Conservation (phyloP, 1,139 yeast species). For the Williopsis jadinii region DNA sequence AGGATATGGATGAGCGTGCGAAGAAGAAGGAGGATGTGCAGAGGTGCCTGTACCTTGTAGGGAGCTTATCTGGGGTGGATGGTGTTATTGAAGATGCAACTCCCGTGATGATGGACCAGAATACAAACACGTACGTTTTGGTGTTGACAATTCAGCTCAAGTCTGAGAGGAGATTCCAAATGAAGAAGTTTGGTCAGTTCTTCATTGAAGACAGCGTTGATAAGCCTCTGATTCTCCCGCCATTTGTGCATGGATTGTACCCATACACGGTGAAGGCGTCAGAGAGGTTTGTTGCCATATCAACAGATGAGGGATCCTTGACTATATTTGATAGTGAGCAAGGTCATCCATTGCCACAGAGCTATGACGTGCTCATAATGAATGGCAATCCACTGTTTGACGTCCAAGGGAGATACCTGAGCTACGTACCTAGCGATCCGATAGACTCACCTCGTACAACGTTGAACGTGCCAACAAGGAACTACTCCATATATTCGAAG, state of each 20-base stretch:
- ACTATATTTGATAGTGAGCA: conserved; percentile 16
- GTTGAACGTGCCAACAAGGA: conserved; percentile 15
- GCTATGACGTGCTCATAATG: conserved; percentile 11
- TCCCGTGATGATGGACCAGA: conserved; percentile 21
- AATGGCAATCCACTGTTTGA: conserved; percentile 42
- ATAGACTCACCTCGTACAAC: conserved; percentile 4
- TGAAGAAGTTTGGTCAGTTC: conserved; percentile 20
- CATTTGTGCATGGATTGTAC: conserved; percentile 18
- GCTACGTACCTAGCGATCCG: conserved; percentile 28
- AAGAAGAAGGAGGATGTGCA: conserved; percentile 4
- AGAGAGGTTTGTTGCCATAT: conserved; percentile 17
- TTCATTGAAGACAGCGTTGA: conserved; percentile 7
- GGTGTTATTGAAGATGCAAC: conserved; percentile 19
- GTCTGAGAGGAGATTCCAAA: conserved; percentile 11
- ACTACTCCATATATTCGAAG: conserved; percentile 23
- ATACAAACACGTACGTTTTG: conserved; percentile 16
- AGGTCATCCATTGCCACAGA: conserved; percentile 14
- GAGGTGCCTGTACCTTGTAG: conserved; percentile 29
- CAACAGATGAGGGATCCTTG: conserved; percentile 23
- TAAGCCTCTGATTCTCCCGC: conserved; percentile 20
- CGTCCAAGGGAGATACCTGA: conserved; percentile 44
- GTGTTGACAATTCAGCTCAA: conserved; percentile 14
- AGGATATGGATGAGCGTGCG: conserved; percentile 3
- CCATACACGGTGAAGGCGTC: conserved; percentile 19
- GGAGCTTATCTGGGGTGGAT: conserved; percentile 7